Base-by-base conservation (phyloP, 2,329 filamentous ascomycete species). In the Phyllosticta ampelicida region DNA sequence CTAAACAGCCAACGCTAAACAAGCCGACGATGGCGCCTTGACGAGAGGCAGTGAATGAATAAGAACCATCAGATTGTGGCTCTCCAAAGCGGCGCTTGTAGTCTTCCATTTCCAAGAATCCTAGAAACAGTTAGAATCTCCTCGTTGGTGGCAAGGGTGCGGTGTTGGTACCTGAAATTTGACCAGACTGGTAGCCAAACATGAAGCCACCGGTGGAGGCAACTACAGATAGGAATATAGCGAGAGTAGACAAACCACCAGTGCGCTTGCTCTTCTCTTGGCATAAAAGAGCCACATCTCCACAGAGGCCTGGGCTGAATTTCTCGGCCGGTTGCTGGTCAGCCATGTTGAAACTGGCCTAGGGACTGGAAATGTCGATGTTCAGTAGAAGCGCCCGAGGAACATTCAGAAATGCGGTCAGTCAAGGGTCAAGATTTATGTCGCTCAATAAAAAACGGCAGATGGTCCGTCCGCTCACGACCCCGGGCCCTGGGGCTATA, bases 1-100 rank as follows among this genome's bases (percentile, higher is more conserved):
- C 82, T 68, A 90, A 87, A 6, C 86, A 90, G 28, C 87, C 87
- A 20, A 85, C 85, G 0, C 69, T 62, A 62, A 70, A 66, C 52
- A 71, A 58, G 11, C 65, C 69, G 26, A 72, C 70, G 48, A 72
- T 72, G 19, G 68, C 64, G 21, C 70, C 69, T 30, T 65, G 67
- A 36, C 68, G 65, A 48, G 63, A 64, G 49, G 71, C 67, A n/a
- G 62, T 67, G 58, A 72, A 71, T 10, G 60, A 53, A n/a, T 44
- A 5, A 2, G 60, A 62, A 2, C 49, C 30, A 6, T 69, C 68
- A 16, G 9, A 44, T 20, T 67, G 60, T 0, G 62, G 61, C 21
- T 66, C 61, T 0, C 63, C 63, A 49, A 71, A 71, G 16, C 63
- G 65, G 3, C 57, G 8, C n/a, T 68, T 51, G 58, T 71, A 72